phyloP scores from a whole-genome alignment of 495 filamentous ascomycete species.

The Talaromyces borbonicus region DNA sequence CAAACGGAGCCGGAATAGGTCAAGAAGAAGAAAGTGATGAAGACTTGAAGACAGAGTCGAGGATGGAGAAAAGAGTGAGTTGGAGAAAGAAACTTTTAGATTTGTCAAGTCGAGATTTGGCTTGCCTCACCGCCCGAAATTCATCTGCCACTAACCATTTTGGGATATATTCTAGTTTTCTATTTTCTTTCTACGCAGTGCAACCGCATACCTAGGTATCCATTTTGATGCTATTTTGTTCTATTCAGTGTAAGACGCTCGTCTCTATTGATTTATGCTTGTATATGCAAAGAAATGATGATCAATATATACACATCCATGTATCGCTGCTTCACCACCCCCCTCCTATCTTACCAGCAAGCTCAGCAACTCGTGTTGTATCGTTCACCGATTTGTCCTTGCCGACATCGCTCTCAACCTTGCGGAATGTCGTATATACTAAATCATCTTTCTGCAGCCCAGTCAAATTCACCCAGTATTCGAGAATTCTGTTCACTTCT shows the following conservation, averaged over 20 bases:
- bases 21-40: too few species aligned
- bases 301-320: background rate
- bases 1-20: too few species aligned
- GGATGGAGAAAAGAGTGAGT: background rate
- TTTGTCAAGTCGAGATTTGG: background rate
- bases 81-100: background rate
- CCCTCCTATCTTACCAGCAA: slow-evolving; percentile 87
- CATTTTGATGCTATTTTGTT: too few species aligned
- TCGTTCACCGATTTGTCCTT: slow-evolving; percentile 52
- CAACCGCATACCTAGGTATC: too few species aligned
- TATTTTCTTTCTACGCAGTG: too few species aligned
- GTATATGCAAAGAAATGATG: background rate
- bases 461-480: slow-evolving; percentile 63
- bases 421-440: slow-evolving; percentile 75
- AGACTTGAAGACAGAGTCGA: background rate
- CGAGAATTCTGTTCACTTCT: slow-evolving; percentile 45
- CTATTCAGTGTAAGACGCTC: too few species aligned
- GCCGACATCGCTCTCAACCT: slow-evolving; percentile 91
- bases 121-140: background rate
- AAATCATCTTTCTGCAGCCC: slow-evolving; percentile 61
- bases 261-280: too few species aligned
- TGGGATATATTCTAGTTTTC: background rate
- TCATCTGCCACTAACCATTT: background rate
- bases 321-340: slow-evolving; percentile 70
- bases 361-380: slow-evolving; percentile 74